phyloP scores from a whole-genome alignment of 495 filamentous ascomycete genomes.

The Amniculicola lignicola region DNA sequence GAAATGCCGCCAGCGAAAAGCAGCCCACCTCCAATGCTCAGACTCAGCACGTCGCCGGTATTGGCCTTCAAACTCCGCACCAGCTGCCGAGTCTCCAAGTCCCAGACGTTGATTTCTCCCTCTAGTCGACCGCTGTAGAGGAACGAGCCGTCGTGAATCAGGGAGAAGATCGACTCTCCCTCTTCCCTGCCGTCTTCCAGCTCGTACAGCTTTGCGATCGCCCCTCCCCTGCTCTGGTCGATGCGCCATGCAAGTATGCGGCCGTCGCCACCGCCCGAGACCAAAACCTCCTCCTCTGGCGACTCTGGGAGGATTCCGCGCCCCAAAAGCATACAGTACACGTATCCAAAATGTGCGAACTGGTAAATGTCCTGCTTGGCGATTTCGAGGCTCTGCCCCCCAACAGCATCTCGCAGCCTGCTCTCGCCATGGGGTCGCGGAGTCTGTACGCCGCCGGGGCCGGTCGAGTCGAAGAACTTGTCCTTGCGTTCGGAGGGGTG shows the following conservation, averaged over 20 bases:
- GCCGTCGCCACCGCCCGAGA: conserved; percentile 92
- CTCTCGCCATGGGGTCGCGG: conserved; percentile 47
- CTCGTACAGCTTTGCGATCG: conserved; percentile 57
- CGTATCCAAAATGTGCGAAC: conserved; percentile 91
- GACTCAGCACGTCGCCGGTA: conserved; percentile 77
- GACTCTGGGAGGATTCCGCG: conserved; percentile 59
- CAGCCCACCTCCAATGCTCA: conserved; percentile 76
- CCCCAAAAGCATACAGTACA: conserved; percentile 89
- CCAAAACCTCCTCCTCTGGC: conserved; percentile 68
- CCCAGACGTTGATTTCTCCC: conserved; percentile 97
- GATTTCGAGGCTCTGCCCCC: conserved; percentile 73
- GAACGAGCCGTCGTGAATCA: conserved; percentile 81
- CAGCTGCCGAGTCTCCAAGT: conserved; percentile 89
- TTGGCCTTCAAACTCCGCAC: conserved; percentile 77
- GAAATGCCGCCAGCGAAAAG: conserved; percentile 80
- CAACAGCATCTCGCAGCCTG: conserved; percentile 40
- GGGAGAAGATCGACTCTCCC: conserved; percentile 75
- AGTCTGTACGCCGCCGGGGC: conserved; percentile 74
- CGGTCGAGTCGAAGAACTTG: conserved; percentile 89
- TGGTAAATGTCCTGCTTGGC: conserved; percentile 75
- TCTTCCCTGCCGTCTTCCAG: conserved; percentile 65
- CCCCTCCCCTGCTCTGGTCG: conserved; percentile 48
- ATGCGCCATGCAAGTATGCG: conserved; percentile 87
- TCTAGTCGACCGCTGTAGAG: conserved; percentile 83
- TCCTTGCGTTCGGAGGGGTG: conserved; percentile 82